Evolutionary conservation across 2,329 filamentous ascomycete species (phyloP).

Genomic region (Hortaea sp.): DNA sequence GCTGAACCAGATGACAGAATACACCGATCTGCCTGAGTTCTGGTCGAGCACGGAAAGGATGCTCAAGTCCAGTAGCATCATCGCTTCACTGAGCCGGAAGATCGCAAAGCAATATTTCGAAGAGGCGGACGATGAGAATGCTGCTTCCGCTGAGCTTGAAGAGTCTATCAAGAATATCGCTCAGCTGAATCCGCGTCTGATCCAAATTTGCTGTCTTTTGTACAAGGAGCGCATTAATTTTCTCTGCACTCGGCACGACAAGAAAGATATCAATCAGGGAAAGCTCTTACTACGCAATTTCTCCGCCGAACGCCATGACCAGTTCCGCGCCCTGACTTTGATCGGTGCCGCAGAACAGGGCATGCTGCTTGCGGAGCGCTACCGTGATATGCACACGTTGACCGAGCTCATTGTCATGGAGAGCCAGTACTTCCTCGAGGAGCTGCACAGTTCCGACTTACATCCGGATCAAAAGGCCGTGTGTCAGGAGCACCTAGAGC

Average conservation of each 20-base stretch:
- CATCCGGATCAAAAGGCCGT: slow-evolving; percentile 3
- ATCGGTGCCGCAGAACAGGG: slow-evolving; percentile 49
- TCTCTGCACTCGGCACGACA: slow-evolving; percentile 43
- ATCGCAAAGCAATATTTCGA: slow-evolving; percentile 32
- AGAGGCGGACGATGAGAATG: slow-evolving; percentile 4
- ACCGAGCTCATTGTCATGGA: slow-evolving; percentile 43
- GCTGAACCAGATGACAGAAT: slow-evolving; percentile 45
- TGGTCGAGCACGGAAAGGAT: slow-evolving; percentile 65
- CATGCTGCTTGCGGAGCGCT: slow-evolving; percentile 52
- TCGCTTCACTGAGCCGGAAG: slow-evolving; percentile 33
- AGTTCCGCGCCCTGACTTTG: slow-evolving; percentile 31
- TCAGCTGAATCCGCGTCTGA: slow-evolving; percentile 41
- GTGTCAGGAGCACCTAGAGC: slow-evolving; percentile 12
- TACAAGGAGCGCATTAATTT: slow-evolving; percentile 51
- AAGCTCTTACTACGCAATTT: slow-evolving; percentile 36
- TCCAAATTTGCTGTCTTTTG: slow-evolving; percentile 48
- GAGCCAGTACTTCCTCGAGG: slow-evolving; percentile 27
- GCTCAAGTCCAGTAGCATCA: slow-evolving; percentile 27
- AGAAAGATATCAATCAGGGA: slow-evolving; percentile 39
- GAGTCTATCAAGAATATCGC: slow-evolving; percentile 38
- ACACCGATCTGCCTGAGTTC: slow-evolving; percentile 59
- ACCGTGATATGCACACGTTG: slow-evolving; percentile 53
- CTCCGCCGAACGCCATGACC: slow-evolving; percentile 31
- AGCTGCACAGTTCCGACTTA: slow-evolving; percentile 24
- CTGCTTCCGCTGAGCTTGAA: slow-evolving; percentile 11